Evolutionary conservation across 768 basidiomycete species (phyloP).

Genomic region (Phylloporus rhodoxanthus): DNA sequence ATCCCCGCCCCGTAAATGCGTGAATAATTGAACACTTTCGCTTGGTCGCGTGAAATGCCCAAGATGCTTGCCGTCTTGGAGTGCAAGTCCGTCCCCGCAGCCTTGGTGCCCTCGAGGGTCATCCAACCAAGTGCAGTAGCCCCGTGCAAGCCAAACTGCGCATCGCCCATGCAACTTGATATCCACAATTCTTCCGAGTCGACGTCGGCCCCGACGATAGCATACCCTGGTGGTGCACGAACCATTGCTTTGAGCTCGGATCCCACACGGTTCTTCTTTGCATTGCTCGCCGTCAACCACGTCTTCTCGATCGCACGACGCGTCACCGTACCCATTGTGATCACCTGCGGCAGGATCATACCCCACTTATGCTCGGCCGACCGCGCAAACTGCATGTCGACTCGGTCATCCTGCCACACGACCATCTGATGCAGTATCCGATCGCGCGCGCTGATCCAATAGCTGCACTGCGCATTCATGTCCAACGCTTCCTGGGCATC

Average conservation of each 20-base stretch:
- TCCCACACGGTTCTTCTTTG: constrained; percentile 96
- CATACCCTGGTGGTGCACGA: constrained; percentile 85
- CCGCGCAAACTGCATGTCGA: constrained; percentile 48
- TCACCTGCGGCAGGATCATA: constrained; percentile 91
- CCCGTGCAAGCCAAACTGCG: constrained; percentile 94
- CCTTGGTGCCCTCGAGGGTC: constrained; percentile 96
- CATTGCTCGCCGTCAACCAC: constrained; percentile 97
- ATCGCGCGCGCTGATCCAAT: constrained; percentile 95
- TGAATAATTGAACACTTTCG: constrained; percentile 99
- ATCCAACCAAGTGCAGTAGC: constrained; percentile 98
- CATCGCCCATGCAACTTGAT: constrained; percentile 96
- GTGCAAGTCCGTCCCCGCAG: constrained; percentile 90
- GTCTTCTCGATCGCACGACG: constrained; percentile 96
- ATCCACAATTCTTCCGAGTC: constrained; percentile 99
- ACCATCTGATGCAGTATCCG: constrained; percentile 91
- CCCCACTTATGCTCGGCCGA: constrained; percentile 56
- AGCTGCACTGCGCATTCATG: constrained; percentile 91
- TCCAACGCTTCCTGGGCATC: constrained; percentile 82
- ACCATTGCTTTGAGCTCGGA: constrained; percentile 99
- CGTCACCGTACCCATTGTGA: constrained; percentile 98
- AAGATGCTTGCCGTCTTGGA: constrained; percentile 94
- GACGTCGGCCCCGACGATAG: constrained; percentile 96
- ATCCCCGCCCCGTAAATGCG: constrained; percentile 98
- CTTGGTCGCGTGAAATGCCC: constrained; percentile 88
- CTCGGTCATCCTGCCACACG: constrained; percentile 61